Conservation (phyloP, 139 green algal species). For the Gonium pectorale region DNA sequence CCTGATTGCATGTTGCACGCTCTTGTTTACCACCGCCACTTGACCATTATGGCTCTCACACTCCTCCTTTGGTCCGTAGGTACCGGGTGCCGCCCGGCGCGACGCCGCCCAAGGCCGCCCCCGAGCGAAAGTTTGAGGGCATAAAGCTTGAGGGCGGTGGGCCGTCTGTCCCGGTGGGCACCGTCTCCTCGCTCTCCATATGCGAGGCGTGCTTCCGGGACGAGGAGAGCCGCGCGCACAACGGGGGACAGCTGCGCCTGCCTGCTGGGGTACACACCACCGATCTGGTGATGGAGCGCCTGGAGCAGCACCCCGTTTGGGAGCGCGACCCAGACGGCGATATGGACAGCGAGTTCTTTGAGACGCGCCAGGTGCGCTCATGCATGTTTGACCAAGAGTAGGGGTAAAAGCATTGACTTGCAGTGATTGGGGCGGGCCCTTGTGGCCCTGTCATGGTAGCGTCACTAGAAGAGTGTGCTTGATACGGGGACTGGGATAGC, state of each 20-base stretch:
- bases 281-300: conserved; percentile 49
- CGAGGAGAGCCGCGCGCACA: conserved; percentile 49
- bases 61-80: not conserved
- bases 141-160: conserved; percentile 81
- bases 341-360: conserved; percentile 95
- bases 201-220: conserved; percentile 60
- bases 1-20: too few relatives aligned
- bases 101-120: conserved; percentile 34
- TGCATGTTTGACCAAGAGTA: too few relatives aligned
- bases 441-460: too few relatives aligned
- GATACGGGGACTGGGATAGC: too few relatives aligned
- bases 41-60: too few relatives aligned
- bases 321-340: conserved; percentile 67
- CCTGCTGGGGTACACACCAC: conserved; percentile 46
- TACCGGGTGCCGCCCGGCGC: conserved; percentile 33
- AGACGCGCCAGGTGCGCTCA: conserved; percentile 84
- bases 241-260: conserved; percentile 48
- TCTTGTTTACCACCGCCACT: too few relatives aligned
- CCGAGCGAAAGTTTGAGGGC: conserved; percentile 87
- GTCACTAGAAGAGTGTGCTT: too few relatives aligned
- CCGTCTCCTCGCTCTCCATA: conserved; percentile 56
- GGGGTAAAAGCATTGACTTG: too few relatives aligned
- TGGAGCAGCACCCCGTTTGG: conserved; percentile 30
- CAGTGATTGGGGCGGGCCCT: too few relatives aligned
- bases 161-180: conserved; percentile 39